Percentiles rank a stretch among this genome's conserved stretches.
Conservation (phyloP, 2,329 filamentous ascomycete genomes). For the Alternaria gansuensis region DNA sequence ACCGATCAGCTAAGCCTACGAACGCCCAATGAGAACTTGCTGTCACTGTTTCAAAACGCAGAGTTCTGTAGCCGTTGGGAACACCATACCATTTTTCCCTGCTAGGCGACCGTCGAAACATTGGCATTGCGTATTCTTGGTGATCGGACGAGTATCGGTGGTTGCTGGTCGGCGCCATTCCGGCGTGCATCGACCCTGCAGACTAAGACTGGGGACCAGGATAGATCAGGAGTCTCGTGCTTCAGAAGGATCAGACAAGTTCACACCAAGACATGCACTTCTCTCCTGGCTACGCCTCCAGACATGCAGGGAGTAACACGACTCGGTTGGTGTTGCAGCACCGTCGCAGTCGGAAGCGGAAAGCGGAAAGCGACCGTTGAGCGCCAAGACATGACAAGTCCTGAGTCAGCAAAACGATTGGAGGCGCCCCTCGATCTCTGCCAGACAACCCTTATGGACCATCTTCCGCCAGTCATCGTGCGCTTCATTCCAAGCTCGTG, state of each 20-base stretch:
- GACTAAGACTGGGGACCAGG: not conserved
- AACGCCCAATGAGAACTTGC: slow-evolving; percentile 3
- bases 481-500: slow-evolving; percentile 10
- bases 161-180: not conserved
- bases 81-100: not conserved
- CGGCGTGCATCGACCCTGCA: slow-evolving; percentile 7
- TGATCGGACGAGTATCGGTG: not conserved
- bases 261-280: not conserved
- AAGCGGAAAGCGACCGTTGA: slow-evolving; percentile 11
- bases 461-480: slow-evolving; percentile 9
- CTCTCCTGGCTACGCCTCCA: not conserved
- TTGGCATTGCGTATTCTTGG: slow-evolving; percentile 2
- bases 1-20: slow-evolving; percentile 1
- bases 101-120: slow-evolving; percentile 8
- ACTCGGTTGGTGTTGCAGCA: slow-evolving; percentile 8
- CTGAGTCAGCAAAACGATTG: slow-evolving; percentile 16
- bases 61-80: not conserved
- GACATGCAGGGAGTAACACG: slow-evolving; percentile 4
- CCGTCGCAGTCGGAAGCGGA: not conserved
- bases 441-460: slow-evolving; percentile 16
- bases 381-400: slow-evolving; percentile 10
- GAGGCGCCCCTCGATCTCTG: slow-evolving; percentile 15
- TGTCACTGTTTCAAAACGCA: slow-evolving; percentile 1
- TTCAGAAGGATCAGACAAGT: not conserved
- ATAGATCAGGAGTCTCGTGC: not conserved